Evolutionary conservation across 1,284 basidiomycete genomes (phyloP).

Genomic region (Leucoagaricus sp.): DNA sequence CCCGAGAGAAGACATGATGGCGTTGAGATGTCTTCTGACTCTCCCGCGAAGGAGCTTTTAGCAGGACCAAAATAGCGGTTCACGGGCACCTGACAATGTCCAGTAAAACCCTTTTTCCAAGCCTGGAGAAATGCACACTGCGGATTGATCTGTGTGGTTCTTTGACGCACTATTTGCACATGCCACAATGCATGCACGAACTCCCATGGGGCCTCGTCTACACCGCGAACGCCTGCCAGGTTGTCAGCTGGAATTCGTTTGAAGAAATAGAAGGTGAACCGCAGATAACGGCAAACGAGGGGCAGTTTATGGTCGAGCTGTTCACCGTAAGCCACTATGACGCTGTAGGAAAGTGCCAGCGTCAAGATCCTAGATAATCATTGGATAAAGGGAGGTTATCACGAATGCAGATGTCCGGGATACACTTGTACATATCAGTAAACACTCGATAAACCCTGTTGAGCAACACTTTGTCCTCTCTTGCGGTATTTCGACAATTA

Average conservation of each 20-base stretch:
- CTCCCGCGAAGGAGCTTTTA: not conserved
- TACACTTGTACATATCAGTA: too few relatives aligned
- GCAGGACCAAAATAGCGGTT: not conserved
- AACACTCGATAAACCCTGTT: too few relatives aligned
- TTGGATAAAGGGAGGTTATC: too few relatives aligned
- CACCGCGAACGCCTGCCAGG: not conserved
- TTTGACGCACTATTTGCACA: not conserved
- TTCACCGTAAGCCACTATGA: too few relatives aligned
- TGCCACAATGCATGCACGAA: not conserved
- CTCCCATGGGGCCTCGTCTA: not conserved
- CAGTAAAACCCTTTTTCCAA: not conserved
- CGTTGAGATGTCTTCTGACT: not conserved
- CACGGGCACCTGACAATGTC: slow-evolving; percentile 5
- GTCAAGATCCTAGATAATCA: too few relatives aligned
- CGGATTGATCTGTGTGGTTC: slow-evolving; percentile 7
- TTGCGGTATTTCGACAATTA: not conserved
- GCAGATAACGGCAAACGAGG: slow-evolving; percentile 9
- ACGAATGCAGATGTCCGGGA: too few relatives aligned
- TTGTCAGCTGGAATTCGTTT: not conserved
- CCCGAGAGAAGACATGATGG: not conserved
- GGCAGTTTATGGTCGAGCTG: too few relatives aligned
- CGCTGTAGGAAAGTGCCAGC: too few relatives aligned
- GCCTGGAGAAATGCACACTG: not conserved
- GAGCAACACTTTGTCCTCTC: not conserved
- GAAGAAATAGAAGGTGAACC: not conserved